Conservation (phyloP, 2,329 filamentous ascomycete genomes). For the Cercospora zeae-maydis region DNA sequence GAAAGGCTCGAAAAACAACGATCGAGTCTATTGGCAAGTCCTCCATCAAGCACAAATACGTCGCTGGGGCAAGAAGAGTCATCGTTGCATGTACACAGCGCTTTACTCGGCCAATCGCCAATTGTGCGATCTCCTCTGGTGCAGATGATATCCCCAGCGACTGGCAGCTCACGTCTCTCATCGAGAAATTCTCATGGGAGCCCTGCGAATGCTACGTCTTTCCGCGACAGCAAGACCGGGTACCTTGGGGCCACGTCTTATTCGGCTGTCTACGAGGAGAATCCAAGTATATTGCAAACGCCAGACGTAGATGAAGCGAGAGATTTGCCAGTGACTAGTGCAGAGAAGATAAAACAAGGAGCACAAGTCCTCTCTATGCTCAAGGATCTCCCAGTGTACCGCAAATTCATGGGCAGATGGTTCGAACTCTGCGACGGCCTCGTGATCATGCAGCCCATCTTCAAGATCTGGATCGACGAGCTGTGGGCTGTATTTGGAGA, state of each 20-base stretch:
- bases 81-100: constrained; percentile 9
- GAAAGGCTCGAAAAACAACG: neutral
- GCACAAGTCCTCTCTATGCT: constrained; percentile 35
- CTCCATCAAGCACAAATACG: constrained; percentile 23
- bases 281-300: constrained; percentile 27
- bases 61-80: constrained; percentile 8
- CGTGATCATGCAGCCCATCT: constrained; percentile 34
- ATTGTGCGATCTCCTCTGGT: constrained; percentile 10
- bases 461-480: constrained; percentile 35
- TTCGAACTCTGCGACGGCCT: constrained; percentile 37
- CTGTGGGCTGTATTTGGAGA: constrained; percentile 36
- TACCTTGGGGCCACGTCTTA: constrained; percentile 36
- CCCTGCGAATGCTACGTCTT: constrained; percentile 28
- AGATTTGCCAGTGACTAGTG: constrained; percentile 27
- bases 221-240: constrained; percentile 31
- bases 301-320: constrained; percentile 27
- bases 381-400: constrained; percentile 33
- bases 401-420: constrained; percentile 32
- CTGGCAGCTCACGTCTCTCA: constrained; percentile 18
- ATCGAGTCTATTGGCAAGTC: constrained; percentile 16
- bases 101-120: constrained; percentile 5
- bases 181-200: constrained; percentile 22
- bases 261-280: constrained; percentile 36
- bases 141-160: constrained; percentile 15
- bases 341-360: constrained; percentile 34